phyloP scores from a whole-genome alignment of 2,329 filamentous ascomycete species.

The Penicillium olsonii region DNA sequence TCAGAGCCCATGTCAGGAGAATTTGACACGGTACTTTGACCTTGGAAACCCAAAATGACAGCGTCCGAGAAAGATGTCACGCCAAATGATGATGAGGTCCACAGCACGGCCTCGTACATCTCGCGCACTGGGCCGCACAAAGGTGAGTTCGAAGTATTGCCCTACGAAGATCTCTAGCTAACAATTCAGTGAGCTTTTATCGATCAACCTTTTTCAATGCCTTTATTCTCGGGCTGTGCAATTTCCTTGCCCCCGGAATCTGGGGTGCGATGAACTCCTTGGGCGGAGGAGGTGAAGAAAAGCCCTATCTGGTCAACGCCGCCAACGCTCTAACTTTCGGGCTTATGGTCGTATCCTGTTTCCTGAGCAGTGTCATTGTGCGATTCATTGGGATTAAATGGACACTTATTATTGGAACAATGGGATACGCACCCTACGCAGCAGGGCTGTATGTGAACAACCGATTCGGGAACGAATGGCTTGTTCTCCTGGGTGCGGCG shows the following conservation, averaged over 20 bases:
- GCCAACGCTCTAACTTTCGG: constrained; percentile 72
- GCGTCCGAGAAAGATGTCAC: constrained; percentile 17
- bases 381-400: constrained; percentile 70
- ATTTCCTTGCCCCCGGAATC: constrained; percentile 69
- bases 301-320: constrained; percentile 67
- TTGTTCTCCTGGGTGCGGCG: constrained; percentile 67
- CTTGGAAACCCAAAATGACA: constrained; percentile 11
- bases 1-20: neutral
- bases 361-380: constrained; percentile 64
- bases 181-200: constrained; percentile 63
- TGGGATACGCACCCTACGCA: constrained; percentile 71
- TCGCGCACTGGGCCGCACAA: constrained; percentile 3
- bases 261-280: constrained; percentile 75
- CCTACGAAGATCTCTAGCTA: neutral
- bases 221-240: constrained; percentile 69
- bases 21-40: neutral
- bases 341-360: constrained; percentile 72
- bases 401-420: constrained; percentile 69
- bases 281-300: constrained; percentile 67
- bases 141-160: constrained; percentile 11
- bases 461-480: constrained; percentile 68
- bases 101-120: constrained; percentile 8
- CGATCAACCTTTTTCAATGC: constrained; percentile 73
- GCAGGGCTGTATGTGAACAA: constrained; percentile 74
- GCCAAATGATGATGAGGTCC: constrained; percentile 22